phyloP scores from a whole-genome alignment of 306 rosid genomes.

The Acmispon strigosus region DNA sequence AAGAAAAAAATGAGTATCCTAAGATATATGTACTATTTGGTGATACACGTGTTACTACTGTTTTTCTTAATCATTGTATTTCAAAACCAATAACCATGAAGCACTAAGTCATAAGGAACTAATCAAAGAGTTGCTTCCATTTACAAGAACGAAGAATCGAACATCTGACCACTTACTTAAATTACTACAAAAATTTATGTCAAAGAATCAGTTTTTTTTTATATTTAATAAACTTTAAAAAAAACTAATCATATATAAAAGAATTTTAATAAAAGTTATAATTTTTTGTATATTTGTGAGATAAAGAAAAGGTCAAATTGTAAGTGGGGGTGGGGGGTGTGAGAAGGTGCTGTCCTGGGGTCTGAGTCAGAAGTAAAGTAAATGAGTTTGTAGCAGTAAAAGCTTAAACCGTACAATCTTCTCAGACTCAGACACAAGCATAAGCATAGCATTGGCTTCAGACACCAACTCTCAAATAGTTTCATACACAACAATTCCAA shows the following conservation, averaged over 20 bases:
- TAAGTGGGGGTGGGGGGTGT: slow-evolving; percentile 41
- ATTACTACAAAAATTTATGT: too few relatives aligned
- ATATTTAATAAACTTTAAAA: neutral
- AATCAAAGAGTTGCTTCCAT: too few relatives aligned
- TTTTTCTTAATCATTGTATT: too few relatives aligned
- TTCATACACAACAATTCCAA: slow-evolving; percentile 34
- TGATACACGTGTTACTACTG: too few relatives aligned
- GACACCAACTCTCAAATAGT: slow-evolving; percentile 51
- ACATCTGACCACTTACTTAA: too few relatives aligned
- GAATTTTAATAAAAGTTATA: neutral
- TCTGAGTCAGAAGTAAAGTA: slow-evolving; percentile 66
- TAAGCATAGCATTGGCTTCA: slow-evolving; percentile 47
- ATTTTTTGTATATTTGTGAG: slow-evolving; percentile 27
- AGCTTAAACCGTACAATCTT: slow-evolving; percentile 74
- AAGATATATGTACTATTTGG: too few relatives aligned
- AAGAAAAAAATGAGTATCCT: too few relatives aligned
- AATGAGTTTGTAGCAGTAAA: slow-evolving; percentile 80
- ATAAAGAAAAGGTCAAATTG: slow-evolving; percentile 45
- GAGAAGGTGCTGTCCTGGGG: slow-evolving; percentile 5
- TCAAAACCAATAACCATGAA: too few relatives aligned
- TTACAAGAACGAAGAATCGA: too few relatives aligned
- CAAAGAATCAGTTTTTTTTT: neutral
- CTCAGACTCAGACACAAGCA: slow-evolving; percentile 27
- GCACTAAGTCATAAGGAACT: too few relatives aligned
- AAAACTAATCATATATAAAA: neutral